Evolutionary conservation across 768 basidiomycete genomes (phyloP), one percentile per base, ranked within the genome.

Genomic region (Mrakia frigida): DNA sequence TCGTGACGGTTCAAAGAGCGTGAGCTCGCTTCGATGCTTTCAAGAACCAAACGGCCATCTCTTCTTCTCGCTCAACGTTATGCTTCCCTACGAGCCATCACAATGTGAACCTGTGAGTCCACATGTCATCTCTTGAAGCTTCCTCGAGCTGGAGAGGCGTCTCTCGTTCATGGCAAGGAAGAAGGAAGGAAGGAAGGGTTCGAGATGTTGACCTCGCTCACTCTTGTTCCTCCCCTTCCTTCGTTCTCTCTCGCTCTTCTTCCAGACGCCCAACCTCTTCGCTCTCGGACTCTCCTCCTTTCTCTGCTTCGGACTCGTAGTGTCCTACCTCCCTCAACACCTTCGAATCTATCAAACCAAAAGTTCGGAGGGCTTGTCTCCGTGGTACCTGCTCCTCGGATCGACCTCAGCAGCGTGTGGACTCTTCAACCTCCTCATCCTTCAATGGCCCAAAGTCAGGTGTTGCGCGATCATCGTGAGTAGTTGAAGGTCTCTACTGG

Each of bases 311-410:
- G 94, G 95, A 6, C 86, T 96, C 61, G 82, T 93, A 74, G 80
- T 92, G 63, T 94, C 93, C 35, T 97, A 96, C 84, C 81, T 89
- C 3, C 95, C 94, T 1, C 93, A 94, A 85, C 92, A 93, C 80
- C 84, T 89, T 73, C 87, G 93, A 10, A 97, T 97, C 79, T n/a
- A 91, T 97, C 80, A 82, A 85, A 70, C 86, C 89, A 33, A 87
- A 88, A 53, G 0, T 93, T 91, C 0, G 90, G 95, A 79, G 97
- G 97, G 0, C 89, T 98, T 79, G n/a, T 94, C 92, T 78, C 93
- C 95, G 80, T 90, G 91, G 88, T 98, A 92, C 81, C 85, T 98
- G 46, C 85, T 98, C 9, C 88, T 98, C 0, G 97, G 97, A 6
- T 74, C 90, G 78, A 92, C 91, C 0, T 92, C 91, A 23, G 88